phyloP scores from a whole-genome alignment of 1,284 basidiomycete species.

The Calocybe gambosa region DNA sequence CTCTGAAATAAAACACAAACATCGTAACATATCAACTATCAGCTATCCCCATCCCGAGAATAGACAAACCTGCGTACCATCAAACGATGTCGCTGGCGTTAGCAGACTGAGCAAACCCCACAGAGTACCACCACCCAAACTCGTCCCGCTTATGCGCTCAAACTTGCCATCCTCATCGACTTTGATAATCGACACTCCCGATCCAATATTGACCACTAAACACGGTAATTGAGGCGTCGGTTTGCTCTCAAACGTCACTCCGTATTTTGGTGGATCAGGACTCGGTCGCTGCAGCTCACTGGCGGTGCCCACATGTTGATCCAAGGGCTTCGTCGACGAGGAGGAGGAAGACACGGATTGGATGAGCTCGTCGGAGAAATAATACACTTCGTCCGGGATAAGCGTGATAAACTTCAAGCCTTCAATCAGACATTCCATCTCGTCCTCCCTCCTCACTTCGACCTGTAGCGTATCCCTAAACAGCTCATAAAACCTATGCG shows the following conservation, averaged over 20 bases:
- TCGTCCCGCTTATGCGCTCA: conserved; percentile 96
- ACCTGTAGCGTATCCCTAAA: conserved; percentile 76
- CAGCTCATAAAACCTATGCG: conserved; percentile 88
- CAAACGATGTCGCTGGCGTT: conserved; percentile 94
- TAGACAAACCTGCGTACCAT: conserved; percentile 56
- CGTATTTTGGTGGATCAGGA: conserved; percentile 86
- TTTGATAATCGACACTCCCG: conserved; percentile 96
- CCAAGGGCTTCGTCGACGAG: conserved; percentile 12
- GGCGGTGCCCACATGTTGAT: conserved; percentile 1
- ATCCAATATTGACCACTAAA: conserved; percentile 96
- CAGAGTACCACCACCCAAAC: conserved; percentile 97
- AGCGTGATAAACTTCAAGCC: conserved; percentile 95
- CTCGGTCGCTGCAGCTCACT: conserved; percentile 75
- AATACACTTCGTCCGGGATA: conserved; percentile 98
- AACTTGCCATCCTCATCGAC: conserved; percentile 94
- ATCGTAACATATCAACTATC: conserved; percentile 1
- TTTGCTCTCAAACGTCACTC: conserved; percentile 79
- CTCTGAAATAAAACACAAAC: conserved; percentile 49
- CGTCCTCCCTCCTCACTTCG: conserved; percentile 88
- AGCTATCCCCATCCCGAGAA: conserved; percentile 1
- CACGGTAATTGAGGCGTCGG: conserved; percentile 90
- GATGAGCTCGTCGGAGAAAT: conserved; percentile 97
- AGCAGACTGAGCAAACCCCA: conserved; percentile 95
- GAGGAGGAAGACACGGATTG: conserved; percentile 60
- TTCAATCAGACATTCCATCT: conserved; percentile 98